Conservation (phyloP, 306 rosid genomes). For the Oxytropis ochrocephala region DNA sequence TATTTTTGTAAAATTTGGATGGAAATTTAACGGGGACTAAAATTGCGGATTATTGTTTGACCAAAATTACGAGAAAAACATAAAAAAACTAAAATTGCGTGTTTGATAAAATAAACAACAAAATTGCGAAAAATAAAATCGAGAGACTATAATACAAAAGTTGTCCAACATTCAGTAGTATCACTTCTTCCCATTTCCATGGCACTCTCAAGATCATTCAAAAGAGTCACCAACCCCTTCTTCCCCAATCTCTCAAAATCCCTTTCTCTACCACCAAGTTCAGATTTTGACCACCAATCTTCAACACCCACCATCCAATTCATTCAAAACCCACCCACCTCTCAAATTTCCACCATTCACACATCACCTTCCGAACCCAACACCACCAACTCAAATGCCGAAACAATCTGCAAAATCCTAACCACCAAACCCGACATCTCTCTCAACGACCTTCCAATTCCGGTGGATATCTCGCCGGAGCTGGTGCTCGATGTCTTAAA, state of each 20-base stretch:
- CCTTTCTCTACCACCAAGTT: constrained; percentile 9
- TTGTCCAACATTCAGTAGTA: no score
- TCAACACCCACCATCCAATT: not conserved
- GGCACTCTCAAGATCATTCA: constrained; percentile 30
- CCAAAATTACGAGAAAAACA: no score
- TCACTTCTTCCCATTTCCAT: not conserved
- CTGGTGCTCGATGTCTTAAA: constrained; percentile 54
- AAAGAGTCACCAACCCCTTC: constrained; percentile 5
- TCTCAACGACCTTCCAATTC: constrained; percentile 25
- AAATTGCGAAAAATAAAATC: no score
- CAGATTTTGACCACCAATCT: not conserved
- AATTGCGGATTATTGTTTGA: no score
- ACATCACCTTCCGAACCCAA: constrained; percentile 11
- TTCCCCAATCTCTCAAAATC: constrained; percentile 4
- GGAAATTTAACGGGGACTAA: no score
- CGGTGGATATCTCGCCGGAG: constrained; percentile 34
- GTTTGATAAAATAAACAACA: no score
- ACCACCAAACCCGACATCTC: constrained; percentile 27
- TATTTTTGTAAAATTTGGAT: no score
- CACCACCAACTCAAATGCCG: constrained; percentile 24
- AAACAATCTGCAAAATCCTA: constrained; percentile 42
- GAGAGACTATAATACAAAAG: no score
- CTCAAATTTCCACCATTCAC: not conserved
- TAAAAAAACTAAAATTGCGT: no score
- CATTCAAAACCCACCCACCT: not conserved